Evolutionary conservation across 768 basidiomycete genomes (phyloP), one percentile per base, ranked within the genome.

Genomic region (Gyrodon lividus): DNA sequence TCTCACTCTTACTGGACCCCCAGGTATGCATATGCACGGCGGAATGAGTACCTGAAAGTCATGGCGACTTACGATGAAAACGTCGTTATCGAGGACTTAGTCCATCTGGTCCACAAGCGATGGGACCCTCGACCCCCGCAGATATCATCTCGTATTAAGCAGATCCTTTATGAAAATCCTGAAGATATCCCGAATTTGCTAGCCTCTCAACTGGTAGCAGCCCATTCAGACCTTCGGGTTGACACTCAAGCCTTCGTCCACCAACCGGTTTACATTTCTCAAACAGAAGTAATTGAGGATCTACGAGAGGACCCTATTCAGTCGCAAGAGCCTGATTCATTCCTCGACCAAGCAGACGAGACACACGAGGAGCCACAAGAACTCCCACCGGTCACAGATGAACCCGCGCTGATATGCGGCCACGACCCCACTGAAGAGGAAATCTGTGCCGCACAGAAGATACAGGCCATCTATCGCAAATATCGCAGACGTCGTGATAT

Each of bases 111-210:
- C 5, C 62, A 65, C 30, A 55, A 50, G 10, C 35, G 43, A 38
- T 48, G 49, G 37, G 40, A 5, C 4, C 37, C 37, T 3, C 12
- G n/a, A 14, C 31, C 44, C 19, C 46, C 33, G 9, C 7, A 28
- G 6, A 34, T n/a, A 17, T 26, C 63, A 19, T 33, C 41, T 2
- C 59, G 61, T 12, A 61, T 74, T 12, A 65, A 66, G 7, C 57
- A 66, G 10, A 62, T 75, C 24, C 42, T 68, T 4, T 77, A 63
- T 59, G 43, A 56, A 14, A 49, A 58, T 3, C 49, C 59, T 4
- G 65, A 59, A 3, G 69, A 74, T 5, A 62, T 76, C 12, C 68
- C 66, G 0, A 40, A 41, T 12, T 46, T 74, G 19, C 46, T 75
- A 6, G 55, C 58, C 9, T 39, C 60, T 13, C 55, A 50, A 6